Evolutionary conservation across 345 rosid genomes (phyloP), one percentile per base, ranked within the genome.

Genomic region (Psidium friedrichsthalianum): DNA sequence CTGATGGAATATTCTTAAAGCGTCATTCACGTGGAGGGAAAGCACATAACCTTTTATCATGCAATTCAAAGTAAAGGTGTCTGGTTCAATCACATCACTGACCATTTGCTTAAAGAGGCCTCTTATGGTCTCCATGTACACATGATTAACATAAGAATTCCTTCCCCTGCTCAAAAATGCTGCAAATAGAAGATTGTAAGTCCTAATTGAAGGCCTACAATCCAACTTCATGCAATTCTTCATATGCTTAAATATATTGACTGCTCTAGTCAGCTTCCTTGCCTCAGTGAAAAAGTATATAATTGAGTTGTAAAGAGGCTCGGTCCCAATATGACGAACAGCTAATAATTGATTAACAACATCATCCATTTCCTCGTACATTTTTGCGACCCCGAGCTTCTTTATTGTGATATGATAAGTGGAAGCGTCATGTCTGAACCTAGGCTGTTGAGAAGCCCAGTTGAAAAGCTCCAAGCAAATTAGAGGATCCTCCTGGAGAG

Each of bases 11-110:
- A 95, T 90, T 84, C 99, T 93, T 42, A 96, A 90, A 74, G 99
- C 99, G 88, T 96, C 98, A 64, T 96, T 96, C 32, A 96, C 95
- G 64, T 95, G 99, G 82, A 94, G 95, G 6, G 99, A 94, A 49
- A 96, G 95, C 82, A 95, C 95, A 8, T 92, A 96, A 29, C 99
- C 98, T 86, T 94, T 96, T 56, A 96, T 94, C 95, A 96, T 90
- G 81, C 93, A 90, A 86, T 94, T 94, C 93, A 94, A 86, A 0
- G 94, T 86, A 76, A 86, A 93, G 32, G 94, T 87, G 87, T 96
- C 98, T 7, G 99, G 98, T 47, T 94, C 98, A 52, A 96, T 90
- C 86, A 97, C 94, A 82, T 92, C 96, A 90, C 92, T 81, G 52
- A 93, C 91, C 97, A 96, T 94, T 91, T 93, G 99, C 89, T 90